Conservation (phyloP, 768 basidiomycete genomes). For the Russula emetica region DNA sequence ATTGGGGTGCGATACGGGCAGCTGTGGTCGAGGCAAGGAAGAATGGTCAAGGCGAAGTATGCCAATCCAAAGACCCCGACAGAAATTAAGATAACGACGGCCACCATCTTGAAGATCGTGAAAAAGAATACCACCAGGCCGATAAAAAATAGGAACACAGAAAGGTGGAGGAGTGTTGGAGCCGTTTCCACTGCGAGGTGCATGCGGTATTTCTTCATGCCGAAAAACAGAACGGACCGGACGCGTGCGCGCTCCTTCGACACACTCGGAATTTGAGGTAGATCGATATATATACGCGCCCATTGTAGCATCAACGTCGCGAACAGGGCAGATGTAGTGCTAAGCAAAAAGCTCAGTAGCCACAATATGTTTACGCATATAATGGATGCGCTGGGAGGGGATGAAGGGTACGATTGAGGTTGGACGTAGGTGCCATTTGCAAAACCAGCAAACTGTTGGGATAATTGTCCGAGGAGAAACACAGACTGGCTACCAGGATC, state of each 20-base stretch:
- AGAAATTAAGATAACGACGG: not conserved
- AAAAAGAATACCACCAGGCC: slow-evolving; percentile 21
- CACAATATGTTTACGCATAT: slow-evolving; percentile 23
- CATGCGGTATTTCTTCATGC: slow-evolving; percentile 12
- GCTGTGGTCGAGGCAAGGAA: slow-evolving; percentile 12
- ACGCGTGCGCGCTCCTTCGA: slow-evolving; percentile 16
- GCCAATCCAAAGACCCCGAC: slow-evolving; percentile 6
- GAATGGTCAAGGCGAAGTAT: slow-evolving; percentile 15
- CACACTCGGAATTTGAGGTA: slow-evolving; percentile 22
- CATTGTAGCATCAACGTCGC: slow-evolving; percentile 24
- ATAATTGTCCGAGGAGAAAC: slow-evolving; percentile 17
- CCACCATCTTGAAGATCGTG: slow-evolving; percentile 9
- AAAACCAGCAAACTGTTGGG: slow-evolving; percentile 7
- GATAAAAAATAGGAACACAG: slow-evolving; percentile 23
- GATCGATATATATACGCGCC: slow-evolving; percentile 15
- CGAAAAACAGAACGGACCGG: slow-evolving; percentile 16
- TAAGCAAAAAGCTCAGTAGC: slow-evolving; percentile 19
- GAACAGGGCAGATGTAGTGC: slow-evolving; percentile 15
- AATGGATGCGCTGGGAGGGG: not conserved
- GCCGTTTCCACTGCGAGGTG: slow-evolving; percentile 2
- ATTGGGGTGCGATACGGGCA: slow-evolving; percentile 26
- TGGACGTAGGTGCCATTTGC: slow-evolving; percentile 5
- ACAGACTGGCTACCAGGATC: slow-evolving; percentile 13
- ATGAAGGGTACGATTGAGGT: not conserved
- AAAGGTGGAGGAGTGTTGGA: slow-evolving; percentile 32